Conservation (phyloP, 2,329 filamentous ascomycete species). For the Metarhizium brunneum region DNA sequence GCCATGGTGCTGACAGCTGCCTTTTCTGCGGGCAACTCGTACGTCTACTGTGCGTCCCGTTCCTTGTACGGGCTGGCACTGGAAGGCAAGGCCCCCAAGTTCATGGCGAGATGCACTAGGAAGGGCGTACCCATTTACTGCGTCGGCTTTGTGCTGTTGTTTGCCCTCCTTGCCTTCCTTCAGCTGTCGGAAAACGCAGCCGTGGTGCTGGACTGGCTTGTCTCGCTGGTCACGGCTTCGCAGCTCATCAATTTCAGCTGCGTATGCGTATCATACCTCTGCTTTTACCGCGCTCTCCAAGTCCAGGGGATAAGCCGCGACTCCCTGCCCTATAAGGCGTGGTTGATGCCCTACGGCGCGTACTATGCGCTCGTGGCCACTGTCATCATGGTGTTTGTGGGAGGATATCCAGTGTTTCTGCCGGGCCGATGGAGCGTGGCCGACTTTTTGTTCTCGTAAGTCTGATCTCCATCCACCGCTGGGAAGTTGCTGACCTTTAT, state of each 20-base stretch:
- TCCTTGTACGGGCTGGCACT: constrained; percentile 60
- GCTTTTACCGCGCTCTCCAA: constrained; percentile 59
- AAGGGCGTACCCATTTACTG: constrained; percentile 67
- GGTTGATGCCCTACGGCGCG: constrained; percentile 62
- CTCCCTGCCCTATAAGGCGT: constrained; percentile 60
- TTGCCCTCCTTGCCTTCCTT: constrained; percentile 64
- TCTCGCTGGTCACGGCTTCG: constrained; percentile 60
- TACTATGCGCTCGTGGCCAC: constrained; percentile 56
- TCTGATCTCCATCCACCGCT: constrained; percentile 3
- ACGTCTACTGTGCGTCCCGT: constrained; percentile 55
- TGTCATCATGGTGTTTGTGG: constrained; percentile 63
- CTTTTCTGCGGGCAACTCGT: constrained; percentile 58
- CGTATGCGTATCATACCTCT: constrained; percentile 62
- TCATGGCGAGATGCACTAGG: constrained; percentile 52
- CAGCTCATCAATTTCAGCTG: constrained; percentile 65
- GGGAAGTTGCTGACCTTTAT: background rate
- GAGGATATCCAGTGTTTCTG: constrained; percentile 69
- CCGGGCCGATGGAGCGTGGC: constrained; percentile 54
- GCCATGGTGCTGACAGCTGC: constrained; percentile 61
- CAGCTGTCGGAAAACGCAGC: constrained; percentile 58
- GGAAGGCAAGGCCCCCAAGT: constrained; percentile 54
- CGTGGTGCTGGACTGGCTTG: constrained; percentile 64
- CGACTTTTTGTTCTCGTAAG: constrained; percentile 63
- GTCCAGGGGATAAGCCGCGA: constrained; percentile 61
- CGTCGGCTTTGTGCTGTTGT: constrained; percentile 54